Base-by-base conservation (phyloP, 768 basidiomycete species). In the Rhizopogon salebrosus region DNA sequence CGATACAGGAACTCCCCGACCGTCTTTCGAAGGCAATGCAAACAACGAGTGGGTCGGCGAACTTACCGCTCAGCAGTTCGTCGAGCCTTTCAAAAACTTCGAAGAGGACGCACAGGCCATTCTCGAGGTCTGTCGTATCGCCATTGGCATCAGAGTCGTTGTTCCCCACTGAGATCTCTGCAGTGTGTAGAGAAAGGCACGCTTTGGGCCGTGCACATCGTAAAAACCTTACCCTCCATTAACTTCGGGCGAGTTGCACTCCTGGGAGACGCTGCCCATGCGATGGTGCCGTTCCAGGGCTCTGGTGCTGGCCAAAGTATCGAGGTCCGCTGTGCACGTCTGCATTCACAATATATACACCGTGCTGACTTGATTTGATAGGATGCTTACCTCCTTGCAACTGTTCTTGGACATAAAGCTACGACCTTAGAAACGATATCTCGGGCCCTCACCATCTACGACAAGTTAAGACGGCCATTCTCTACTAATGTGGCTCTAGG, bases 151-250 rank as follows among this genome's bases (percentile, higher is more conserved):
- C 49, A 13, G 36, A 43, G 48, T 16, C 18, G 10, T 16, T 16
- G 11, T 4, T 52, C 27, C 31, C 24, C 20, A 27, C 27, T 42
- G 57, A 55, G n/a, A 18, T 43, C 16, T 27, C 4, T 35, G 24
- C 48, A 86, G 84, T 81, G 80, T 56, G 71, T 80, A 20, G 76
- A 80, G 3, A 73, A 68, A 41, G 73, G 80, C 2, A 66, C 74
- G 22, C 69, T 79, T 36, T 89, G 87, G 87, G 83, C 82, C 0
- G 76, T 89, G 29, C 81, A 87, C 60, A 76, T 72, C 4, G 69
- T 82, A 2, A 73, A 71, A 49, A 77, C 82, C 5, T 64, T 89
- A 22, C 69, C 70, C 0, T 70, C 80, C 7, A 80, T 75, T 50
- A 74, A 77, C 2, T 72, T 72, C n/a, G 81, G 79, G 16, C 67